phyloP scores from a whole-genome alignment of 129 eudicot species.

The Kitagawia praeruptora region DNA sequence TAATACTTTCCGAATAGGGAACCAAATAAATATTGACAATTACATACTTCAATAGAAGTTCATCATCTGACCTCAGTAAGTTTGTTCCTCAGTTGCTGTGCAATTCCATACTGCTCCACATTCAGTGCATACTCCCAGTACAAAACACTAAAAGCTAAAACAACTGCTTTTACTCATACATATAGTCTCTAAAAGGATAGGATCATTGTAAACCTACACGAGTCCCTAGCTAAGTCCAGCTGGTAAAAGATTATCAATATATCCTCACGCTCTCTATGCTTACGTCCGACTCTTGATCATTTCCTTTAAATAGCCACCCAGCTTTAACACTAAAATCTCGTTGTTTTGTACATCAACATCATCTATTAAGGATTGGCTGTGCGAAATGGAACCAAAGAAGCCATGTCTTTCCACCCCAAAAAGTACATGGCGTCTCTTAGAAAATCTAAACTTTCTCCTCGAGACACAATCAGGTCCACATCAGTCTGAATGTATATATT shows the following conservation, averaged over 20 bases:
- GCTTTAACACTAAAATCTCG: conserved; percentile 49
- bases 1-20: neutral
- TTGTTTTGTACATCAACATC: conserved; percentile 21
- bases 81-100: conserved; percentile 77
- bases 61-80: conserved; percentile 68
- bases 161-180: neutral
- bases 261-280: conserved; percentile 76
- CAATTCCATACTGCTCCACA: conserved; percentile 89
- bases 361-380: conserved; percentile 13
- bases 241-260: conserved; percentile 79
- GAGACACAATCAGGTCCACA: no score
- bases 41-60: neutral
- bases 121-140: conserved; percentile 76
- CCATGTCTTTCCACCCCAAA: no score
- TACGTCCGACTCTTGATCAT: conserved; percentile 59
- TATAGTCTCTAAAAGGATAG: neutral
- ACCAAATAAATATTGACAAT: neutral
- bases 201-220: conserved; percentile 60
- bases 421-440: no score
- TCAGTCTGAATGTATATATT: no score
- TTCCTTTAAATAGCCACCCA: conserved; percentile 80
- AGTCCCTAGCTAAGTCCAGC: conserved; percentile 86
- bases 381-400: no score
- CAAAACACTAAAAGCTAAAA: neutral
- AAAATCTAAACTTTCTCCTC: no score